Conservation (phyloP, 306 rosid genomes). For the Gynostemma pentaphyllum region DNA sequence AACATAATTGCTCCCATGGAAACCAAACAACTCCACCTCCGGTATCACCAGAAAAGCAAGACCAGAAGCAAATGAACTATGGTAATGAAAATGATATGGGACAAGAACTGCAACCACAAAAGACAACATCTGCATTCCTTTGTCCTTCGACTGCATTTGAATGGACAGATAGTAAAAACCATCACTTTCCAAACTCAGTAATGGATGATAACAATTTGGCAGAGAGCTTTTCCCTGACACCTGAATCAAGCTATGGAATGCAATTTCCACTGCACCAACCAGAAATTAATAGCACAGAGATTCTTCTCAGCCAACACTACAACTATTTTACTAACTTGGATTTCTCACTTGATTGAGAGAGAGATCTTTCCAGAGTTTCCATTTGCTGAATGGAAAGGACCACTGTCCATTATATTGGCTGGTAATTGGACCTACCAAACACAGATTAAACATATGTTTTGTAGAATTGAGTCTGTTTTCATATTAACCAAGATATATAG, state of each 20-base stretch:
- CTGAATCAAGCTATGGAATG: conserved; percentile 28
- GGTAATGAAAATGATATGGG: too few relatives aligned
- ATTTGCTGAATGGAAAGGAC: too few relatives aligned
- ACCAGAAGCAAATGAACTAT: conserved; percentile 18
- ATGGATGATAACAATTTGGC: conserved; percentile 23
- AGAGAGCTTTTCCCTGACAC: conserved; percentile 24
- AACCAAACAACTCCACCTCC: conserved; percentile 25
- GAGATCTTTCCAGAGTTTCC: conserved; percentile 31
- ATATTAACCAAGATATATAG: too few relatives aligned
- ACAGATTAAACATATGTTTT: too few relatives aligned
- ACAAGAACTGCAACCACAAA: too few relatives aligned
- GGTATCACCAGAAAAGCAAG: conserved; percentile 45
- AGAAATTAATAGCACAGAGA: conserved; percentile 38
- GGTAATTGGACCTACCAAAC: too few relatives aligned
- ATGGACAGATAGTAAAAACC: conserved; percentile 17
- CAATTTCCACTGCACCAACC: conserved; percentile 27
- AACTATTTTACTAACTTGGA: conserved; percentile 38
- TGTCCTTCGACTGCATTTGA: conserved; percentile 43
- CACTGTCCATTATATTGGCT: too few relatives aligned
- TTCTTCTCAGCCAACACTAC: conserved; percentile 44
- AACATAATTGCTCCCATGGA: conserved; percentile 59
- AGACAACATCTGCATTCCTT: conserved; percentile 29
- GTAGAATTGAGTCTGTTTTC: too few relatives aligned
- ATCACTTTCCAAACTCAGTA: conserved; percentile 15
- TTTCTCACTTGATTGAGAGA: conserved; percentile 32